Conservation (phyloP, 495 filamentous ascomycete genomes). For the Talaromyces borbonicus region DNA sequence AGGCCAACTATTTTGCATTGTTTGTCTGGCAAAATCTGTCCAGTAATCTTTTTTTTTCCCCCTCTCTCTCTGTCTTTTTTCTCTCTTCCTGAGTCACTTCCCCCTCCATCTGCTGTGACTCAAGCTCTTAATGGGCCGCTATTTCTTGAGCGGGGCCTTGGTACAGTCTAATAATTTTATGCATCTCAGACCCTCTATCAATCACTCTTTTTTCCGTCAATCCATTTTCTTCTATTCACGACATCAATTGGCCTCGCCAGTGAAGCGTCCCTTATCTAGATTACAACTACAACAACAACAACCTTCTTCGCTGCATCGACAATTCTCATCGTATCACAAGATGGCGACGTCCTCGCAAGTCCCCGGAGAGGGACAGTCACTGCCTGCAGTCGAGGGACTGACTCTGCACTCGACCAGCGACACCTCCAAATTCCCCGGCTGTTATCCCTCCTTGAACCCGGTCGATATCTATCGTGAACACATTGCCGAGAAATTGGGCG, state of each 20-base stretch:
- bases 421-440: slow-evolving; percentile 31
- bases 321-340: slow-evolving; percentile 12
- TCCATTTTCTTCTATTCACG: not conserved
- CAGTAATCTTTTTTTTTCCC: slow-evolving; percentile 9
- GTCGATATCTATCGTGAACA: slow-evolving; percentile 83
- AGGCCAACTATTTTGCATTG: too few species aligned
- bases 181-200: slow-evolving; percentile 11
- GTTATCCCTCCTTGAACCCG: slow-evolving; percentile 65
- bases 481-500: slow-evolving; percentile 61
- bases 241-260: not conserved
- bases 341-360: slow-evolving; percentile 28
- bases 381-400: slow-evolving; percentile 25
- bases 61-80: not conserved
- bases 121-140: slow-evolving; percentile 26
- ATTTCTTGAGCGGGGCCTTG: slow-evolving; percentile 35
- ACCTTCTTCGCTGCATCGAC: not conserved
- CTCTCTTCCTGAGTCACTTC: too few species aligned
- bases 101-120: not conserved
- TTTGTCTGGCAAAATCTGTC: too few species aligned
- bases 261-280: not conserved
- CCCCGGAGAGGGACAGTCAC: slow-evolving; percentile 13
- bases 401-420: slow-evolving; percentile 30
- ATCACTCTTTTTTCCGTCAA: not conserved
- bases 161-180: slow-evolving; percentile 26
- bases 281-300: not conserved